Conservation (phyloP, 331 rosid species). For the Malus hybrid region DNA sequence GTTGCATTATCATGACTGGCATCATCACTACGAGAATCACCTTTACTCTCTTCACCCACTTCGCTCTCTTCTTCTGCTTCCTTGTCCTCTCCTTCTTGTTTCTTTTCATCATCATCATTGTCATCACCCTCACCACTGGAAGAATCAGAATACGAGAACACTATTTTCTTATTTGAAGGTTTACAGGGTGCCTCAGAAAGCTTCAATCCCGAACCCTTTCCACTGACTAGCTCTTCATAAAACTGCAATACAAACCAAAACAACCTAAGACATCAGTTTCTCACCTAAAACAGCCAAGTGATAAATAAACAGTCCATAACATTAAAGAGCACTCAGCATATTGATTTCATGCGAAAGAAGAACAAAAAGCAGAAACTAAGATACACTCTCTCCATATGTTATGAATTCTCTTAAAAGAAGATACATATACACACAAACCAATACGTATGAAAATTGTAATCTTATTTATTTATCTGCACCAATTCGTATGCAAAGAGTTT, state of each 20-base stretch:
- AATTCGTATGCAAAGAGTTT: background rate
- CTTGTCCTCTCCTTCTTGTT: constrained; percentile 14
- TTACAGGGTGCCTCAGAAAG: constrained; percentile 27
- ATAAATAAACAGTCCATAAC: background rate
- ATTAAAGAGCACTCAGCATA: too few relatives aligned
- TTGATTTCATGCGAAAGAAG: background rate
- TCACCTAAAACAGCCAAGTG: background rate
- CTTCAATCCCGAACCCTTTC: constrained; percentile 34
- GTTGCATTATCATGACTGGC: constrained; percentile 13
- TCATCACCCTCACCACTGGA: constrained; percentile 28
- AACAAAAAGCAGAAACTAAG: background rate
- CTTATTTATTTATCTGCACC: background rate
- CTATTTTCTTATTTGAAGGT: constrained; percentile 68
- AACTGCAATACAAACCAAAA: constrained; percentile 39
- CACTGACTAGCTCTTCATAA: constrained; percentile 66
- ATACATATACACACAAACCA: background rate
- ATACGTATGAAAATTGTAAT: background rate
- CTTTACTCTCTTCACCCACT: constrained; percentile 30
- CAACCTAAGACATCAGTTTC: background rate
- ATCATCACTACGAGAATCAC: constrained; percentile 19
- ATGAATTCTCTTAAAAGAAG: too few relatives aligned
- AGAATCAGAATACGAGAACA: constrained; percentile 64
- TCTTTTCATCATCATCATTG: constrained; percentile 27
- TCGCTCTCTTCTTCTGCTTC: constrained; percentile 22
- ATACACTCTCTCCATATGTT: background rate